These are phyloP conservation scores for Lupinus albus DNA, from an alignment of 306 rosid genomes.

Conservation along the genomic window DNA sequence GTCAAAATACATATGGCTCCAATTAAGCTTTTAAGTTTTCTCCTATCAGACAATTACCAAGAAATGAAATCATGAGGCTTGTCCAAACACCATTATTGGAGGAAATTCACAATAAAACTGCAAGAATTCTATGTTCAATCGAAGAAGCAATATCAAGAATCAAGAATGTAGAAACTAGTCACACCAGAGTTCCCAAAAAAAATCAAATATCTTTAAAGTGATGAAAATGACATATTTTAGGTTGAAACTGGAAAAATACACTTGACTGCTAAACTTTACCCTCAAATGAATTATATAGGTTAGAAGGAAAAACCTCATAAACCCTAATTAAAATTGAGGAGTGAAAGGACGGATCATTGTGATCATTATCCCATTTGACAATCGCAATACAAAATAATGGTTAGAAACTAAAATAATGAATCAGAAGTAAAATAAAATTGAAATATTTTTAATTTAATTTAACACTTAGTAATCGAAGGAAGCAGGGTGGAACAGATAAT, in stretches of 20 bases:
- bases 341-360: not conserved
- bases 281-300: not conserved
- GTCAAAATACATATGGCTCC: conserved; percentile 69
- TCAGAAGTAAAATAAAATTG: too few species aligned
- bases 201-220: not conserved
- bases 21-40: conserved; percentile 44
- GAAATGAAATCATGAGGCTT: conserved; percentile 14
- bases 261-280: not conserved
- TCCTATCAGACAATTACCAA: conserved; percentile 36
- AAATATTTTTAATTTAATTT: not conserved
- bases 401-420: not conserved
- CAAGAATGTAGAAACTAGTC: not conserved
- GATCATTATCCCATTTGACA: not conserved
- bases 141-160: not conserved
- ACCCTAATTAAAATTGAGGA: conserved; percentile 24
- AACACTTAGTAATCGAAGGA: not conserved
- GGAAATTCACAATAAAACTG: not conserved
- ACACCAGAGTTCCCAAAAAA: not conserved
- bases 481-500: conserved; percentile 17
- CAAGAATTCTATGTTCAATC: not conserved
- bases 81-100: not conserved
- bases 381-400: not conserved
- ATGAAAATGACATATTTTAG: not conserved
- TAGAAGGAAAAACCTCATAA: conserved; percentile 24
- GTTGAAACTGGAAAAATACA: not conserved